Evolutionary conservation across 2,329 filamentous ascomycete genomes (phyloP).

Genomic region (Epichloe sp.): DNA sequence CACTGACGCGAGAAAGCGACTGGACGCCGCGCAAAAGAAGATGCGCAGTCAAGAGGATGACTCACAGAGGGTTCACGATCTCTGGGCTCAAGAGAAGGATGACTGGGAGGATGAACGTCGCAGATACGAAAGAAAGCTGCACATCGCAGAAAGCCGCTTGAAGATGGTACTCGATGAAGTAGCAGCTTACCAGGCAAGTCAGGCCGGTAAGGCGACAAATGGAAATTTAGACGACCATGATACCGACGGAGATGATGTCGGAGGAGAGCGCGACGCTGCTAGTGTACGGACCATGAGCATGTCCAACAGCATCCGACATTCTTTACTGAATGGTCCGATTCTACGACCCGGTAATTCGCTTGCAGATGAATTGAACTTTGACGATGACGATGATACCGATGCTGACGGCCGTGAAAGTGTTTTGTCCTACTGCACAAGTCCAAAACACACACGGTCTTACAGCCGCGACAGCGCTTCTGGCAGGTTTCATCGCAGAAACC

Average conservation of each 20-base stretch:
- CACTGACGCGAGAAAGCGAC: slow-evolving; percentile 58
- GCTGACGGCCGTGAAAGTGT: slow-evolving; percentile 55
- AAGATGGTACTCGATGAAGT: slow-evolving; percentile 80
- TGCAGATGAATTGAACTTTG: slow-evolving; percentile 82
- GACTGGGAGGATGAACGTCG: slow-evolving; percentile 75
- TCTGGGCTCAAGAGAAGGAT: slow-evolving; percentile 77
- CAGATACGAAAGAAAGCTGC: slow-evolving; percentile 69
- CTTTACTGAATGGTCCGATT: slow-evolving; percentile 44
- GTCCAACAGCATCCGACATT: slow-evolving; percentile 61
- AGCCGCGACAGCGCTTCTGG: slow-evolving; percentile 43
- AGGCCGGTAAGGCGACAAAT: slow-evolving; percentile 27
- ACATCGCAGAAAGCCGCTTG: slow-evolving; percentile 78
- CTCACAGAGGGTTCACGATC: slow-evolving; percentile 58
- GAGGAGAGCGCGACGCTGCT: slow-evolving; percentile 54
- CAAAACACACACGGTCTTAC: slow-evolving; percentile 36
- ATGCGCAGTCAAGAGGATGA: slow-evolving; percentile 72
- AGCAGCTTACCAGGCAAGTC: slow-evolving; percentile 50
- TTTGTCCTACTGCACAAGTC: slow-evolving; percentile 32
- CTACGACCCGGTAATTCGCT: slow-evolving; percentile 60
- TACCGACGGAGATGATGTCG: slow-evolving; percentile 47
- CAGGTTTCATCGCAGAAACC: slow-evolving; percentile 38
- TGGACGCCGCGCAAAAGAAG: slow-evolving; percentile 69
- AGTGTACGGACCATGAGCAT: slow-evolving; percentile 63
- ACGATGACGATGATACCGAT: slow-evolving; percentile 59
- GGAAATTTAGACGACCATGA: slow-evolving; percentile 28